Evolutionary conservation across 1,139 yeast species (phyloP).

Genomic region (Pichia sp.): DNA sequence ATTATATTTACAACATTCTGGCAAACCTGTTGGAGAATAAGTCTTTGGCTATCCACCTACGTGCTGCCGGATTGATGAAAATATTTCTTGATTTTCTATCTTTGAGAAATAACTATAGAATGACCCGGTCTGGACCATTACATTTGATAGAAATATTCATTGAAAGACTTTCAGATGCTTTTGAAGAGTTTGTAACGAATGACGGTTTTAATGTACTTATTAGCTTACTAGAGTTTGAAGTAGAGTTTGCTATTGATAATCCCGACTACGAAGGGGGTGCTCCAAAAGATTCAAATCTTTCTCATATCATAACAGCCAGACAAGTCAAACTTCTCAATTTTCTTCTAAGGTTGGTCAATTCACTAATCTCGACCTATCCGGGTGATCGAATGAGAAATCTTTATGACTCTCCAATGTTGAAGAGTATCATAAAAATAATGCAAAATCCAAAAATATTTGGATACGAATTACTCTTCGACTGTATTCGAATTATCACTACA

Average conservation of each 20-base stretch:
- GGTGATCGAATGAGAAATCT: conserved; percentile 83
- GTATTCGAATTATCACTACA: conserved; percentile 63
- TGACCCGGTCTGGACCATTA: conserved; percentile 62
- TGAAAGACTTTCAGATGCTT: conserved; percentile 42
- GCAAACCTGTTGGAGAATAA: conserved; percentile 56
- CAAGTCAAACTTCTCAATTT: conserved; percentile 59
- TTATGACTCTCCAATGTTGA: conserved; percentile 75
- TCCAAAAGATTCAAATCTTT: conserved; percentile 51
- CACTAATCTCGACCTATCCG: conserved; percentile 64
- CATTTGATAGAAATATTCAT: conserved; percentile 58
- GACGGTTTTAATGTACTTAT: conserved; percentile 66
- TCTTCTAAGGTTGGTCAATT: conserved; percentile 55
- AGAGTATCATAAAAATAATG: conserved; percentile 57
- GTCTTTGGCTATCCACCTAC: conserved; percentile 44
- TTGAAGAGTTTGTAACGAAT: conserved; percentile 57
- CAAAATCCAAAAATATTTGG: conserved; percentile 64
- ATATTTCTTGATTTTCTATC: conserved; percentile 62
- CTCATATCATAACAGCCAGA: conserved; percentile 57
- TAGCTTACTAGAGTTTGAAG: conserved; percentile 59
- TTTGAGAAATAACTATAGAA: conserved; percentile 46
- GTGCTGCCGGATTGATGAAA: conserved; percentile 69
- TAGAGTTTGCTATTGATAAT: conserved; percentile 56
- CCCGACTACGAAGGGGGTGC: conserved; percentile 47
- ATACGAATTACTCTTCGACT: conserved; percentile 56
- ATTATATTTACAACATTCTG: conserved; percentile 53